Conservation (phyloP, 2,329 filamentous ascomycete species). For the Cercospora sp. region DNA sequence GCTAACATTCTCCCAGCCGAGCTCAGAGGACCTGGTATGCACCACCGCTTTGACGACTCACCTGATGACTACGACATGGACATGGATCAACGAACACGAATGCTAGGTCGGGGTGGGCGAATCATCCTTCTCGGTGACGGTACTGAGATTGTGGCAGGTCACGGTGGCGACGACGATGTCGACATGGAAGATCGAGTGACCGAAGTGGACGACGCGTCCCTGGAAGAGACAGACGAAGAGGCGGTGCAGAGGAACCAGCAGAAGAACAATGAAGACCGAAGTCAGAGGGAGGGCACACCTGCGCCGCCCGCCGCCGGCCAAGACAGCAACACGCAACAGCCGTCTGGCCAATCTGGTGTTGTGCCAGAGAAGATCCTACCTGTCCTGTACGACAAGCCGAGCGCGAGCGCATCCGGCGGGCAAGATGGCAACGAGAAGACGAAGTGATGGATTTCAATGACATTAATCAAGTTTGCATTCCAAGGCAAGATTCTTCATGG, state of each 20-base stretch:
- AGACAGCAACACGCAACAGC: conserved; percentile 35
- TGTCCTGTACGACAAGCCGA: conserved; percentile 16
- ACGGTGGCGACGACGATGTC: conserved; percentile 63
- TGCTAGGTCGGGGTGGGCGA: conserved; percentile 70
- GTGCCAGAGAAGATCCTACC: conserved; percentile 30
- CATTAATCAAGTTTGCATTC: conserved; percentile 7
- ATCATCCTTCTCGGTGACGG: conserved; percentile 96
- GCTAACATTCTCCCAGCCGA: conserved; percentile 46
- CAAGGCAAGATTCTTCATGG: conserved; percentile 20
- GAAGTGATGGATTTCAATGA: conserved; percentile 18
- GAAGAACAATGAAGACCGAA: conserved; percentile 37
- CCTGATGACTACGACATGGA: conserved; percentile 70
- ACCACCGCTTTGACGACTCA: conserved; percentile 53
- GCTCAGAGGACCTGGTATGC: conserved; percentile 53
- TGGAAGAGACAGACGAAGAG: conserved; percentile 80
- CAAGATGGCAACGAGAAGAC: conserved; percentile 21
- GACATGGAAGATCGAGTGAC: conserved; percentile 82
- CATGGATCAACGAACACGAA: conserved; percentile 66
- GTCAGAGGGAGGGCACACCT: conserved; percentile 54
- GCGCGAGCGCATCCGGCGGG: conserved; percentile 4
- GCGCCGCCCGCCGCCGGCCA: conserved; percentile 42
- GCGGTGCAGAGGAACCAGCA: conserved; percentile 70
- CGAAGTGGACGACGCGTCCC: conserved; percentile 53
- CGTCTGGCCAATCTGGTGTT: conserved; percentile 13
- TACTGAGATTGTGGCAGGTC: conserved; percentile 83